Percentiles rank a stretch among this genome's conserved stretches.
Conservation (phyloP, 176 grass and related monocot genomes). For the Pontederia paniculata region DNA sequence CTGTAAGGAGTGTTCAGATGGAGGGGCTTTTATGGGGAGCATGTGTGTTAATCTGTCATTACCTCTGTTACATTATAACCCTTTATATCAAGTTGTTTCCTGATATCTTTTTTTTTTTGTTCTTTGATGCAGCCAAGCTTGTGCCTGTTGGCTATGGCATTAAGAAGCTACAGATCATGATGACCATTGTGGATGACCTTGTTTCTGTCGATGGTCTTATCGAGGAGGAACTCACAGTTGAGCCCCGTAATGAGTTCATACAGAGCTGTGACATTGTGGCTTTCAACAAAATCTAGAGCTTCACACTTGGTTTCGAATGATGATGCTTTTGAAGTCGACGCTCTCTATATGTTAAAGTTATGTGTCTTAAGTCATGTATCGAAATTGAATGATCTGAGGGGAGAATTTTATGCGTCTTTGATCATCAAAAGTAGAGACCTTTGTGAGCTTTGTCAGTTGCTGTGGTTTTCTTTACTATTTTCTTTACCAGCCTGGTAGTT, state of each 20-base stretch:
- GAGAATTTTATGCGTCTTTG: too few species aligned
- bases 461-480: too few species aligned
- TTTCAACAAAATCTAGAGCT: slow-evolving; percentile 84
- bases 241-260: slow-evolving; percentile 53
- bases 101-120: neutral
- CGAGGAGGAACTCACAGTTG: slow-evolving; percentile 42
- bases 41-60: slow-evolving; percentile 26
- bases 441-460: too few species aligned
- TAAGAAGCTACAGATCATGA: slow-evolving; percentile 85
- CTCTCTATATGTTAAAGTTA: too few species aligned
- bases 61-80: neutral
- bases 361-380: too few species aligned
- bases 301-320: too few species aligned
- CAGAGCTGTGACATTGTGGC: slow-evolving; percentile 95
- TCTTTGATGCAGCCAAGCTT: slow-evolving; percentile 55
- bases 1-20: slow-evolving; percentile 65
- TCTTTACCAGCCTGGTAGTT: too few species aligned
- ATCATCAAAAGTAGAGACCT: too few species aligned
- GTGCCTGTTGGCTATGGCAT: slow-evolving; percentile 87
- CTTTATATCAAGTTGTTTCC: neutral
- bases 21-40: slow-evolving; percentile 89
- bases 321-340: too few species aligned
- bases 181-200: slow-evolving; percentile 75
- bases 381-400: too few species aligned
- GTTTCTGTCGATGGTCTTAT: slow-evolving; percentile 71